Evolutionary conservation across 208 protist genomes (phyloP).

Genomic region (Trichomonas tenax): DNA sequence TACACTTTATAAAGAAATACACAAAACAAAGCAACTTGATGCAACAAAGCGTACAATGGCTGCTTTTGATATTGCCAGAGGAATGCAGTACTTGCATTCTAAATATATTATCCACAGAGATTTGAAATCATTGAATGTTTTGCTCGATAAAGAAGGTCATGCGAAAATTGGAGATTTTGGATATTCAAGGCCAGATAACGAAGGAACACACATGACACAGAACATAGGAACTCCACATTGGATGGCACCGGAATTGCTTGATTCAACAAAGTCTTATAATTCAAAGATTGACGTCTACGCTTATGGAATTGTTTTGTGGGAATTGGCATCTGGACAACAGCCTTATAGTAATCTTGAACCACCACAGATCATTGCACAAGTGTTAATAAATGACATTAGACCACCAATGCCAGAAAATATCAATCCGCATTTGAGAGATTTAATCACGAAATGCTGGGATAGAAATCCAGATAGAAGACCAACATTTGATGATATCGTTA

Average conservation of each 20-base stretch:
- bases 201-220: background rate
- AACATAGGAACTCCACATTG: background rate
- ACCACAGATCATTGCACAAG: background rate
- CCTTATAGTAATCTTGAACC: background rate
- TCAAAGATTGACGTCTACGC: constrained; percentile 1
- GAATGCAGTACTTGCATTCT: constrained; percentile 1
- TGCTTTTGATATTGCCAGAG: background rate
- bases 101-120: constrained; percentile 23
- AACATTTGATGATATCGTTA: constrained; percentile 7
- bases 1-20: background rate
- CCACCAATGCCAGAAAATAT: background rate
- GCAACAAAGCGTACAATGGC: background rate
- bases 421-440: background rate
- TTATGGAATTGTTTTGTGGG: constrained; percentile 18
- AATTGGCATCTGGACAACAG: background rate
- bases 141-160: background rate
- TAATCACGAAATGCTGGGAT: background rate
- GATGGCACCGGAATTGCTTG: constrained; percentile 16
- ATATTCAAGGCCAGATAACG: background rate
- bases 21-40: background rate
- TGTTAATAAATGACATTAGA: background rate
- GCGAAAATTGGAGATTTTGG: background rate
- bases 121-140: constrained; percentile 4
- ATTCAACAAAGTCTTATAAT: background rate
- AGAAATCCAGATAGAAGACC: background rate